Conservation (phyloP, 2,329 filamentous ascomycete genomes). For the Tolypocladium paradoxum region DNA sequence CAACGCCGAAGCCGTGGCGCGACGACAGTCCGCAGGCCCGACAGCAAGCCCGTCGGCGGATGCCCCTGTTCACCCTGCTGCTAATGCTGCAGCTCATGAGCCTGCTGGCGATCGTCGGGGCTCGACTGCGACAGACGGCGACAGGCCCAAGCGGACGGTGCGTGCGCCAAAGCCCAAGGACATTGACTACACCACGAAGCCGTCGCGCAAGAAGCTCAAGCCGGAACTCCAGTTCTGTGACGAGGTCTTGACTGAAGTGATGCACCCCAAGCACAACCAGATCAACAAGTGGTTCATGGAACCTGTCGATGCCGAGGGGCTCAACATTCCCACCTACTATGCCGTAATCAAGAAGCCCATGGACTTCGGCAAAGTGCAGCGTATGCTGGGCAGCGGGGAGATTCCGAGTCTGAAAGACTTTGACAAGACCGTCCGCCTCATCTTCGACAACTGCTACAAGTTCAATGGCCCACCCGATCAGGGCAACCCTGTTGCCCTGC, state of each 20-base stretch:
- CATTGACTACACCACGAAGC: constrained; percentile 68
- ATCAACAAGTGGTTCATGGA: constrained; percentile 66
- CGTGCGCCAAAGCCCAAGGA: constrained; percentile 86
- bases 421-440: constrained; percentile 69
- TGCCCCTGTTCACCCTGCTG: constrained; percentile 9
- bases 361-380: constrained; percentile 76
- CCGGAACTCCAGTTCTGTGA: constrained; percentile 87
- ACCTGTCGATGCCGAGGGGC: constrained; percentile 84
- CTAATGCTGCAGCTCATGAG: constrained; percentile 8
- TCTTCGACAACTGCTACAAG: constrained; percentile 81
- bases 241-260: constrained; percentile 66
- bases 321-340: constrained; percentile 90
- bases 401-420: constrained; percentile 81
- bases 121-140: constrained; percentile 64
- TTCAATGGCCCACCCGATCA: constrained; percentile 58
- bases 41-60: constrained; percentile 16
- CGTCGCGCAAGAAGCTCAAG: constrained; percentile 77
- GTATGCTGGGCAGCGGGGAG: constrained; percentile 65
- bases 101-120: constrained; percentile 41
- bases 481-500: constrained; percentile 60
- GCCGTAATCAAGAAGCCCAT: constrained; percentile 94
- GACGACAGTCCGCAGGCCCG: constrained; percentile 20
- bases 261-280: constrained; percentile 58
- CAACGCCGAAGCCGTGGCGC: constrained; percentile 12
- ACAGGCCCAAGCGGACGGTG: constrained; percentile 84